phyloP scores from a whole-genome alignment of 768 basidiomycete species.

The Hygrophorus russula region DNA sequence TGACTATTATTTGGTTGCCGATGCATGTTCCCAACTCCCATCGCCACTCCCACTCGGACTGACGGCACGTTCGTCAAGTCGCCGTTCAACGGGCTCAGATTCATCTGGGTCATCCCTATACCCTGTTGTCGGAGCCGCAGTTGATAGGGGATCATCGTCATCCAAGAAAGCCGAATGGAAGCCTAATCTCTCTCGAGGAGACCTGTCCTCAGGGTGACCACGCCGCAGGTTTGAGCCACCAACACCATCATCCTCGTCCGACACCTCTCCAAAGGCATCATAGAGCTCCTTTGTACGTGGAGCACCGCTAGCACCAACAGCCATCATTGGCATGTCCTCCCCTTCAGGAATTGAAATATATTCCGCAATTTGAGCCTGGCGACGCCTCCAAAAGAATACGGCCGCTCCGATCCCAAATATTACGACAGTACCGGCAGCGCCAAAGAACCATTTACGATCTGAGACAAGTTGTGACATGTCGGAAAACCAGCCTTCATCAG shows the following conservation, averaged over 20 bases:
- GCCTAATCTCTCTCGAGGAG: constrained; percentile 28
- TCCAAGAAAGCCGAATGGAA: constrained; percentile 79
- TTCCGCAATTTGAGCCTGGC: constrained; percentile 28
- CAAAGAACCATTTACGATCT: constrained; percentile 84
- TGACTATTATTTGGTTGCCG: constrained; percentile 12
- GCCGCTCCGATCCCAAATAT: constrained; percentile 62
- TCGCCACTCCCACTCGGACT: constrained; percentile 40
- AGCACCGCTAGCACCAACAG: constrained; percentile 32
- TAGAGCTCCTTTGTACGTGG: constrained; percentile 82
- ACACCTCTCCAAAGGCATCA: constrained; percentile 89
- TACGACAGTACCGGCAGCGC: constrained; percentile 66
- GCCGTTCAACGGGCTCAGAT: constrained; percentile 8
- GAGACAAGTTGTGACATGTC: constrained; percentile 63
- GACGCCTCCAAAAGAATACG: constrained; percentile 74
- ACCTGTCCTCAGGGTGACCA: constrained; percentile 20
- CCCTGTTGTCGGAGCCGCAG: constrained; percentile 19
- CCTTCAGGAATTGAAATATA: constrained; percentile 53
- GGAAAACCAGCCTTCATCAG: constrained; percentile 80
- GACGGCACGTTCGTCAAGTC: constrained; percentile 12
- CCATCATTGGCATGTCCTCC: constrained; percentile 71
- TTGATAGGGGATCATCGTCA: constrained; percentile 49
- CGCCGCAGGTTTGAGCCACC: constrained; percentile 57
- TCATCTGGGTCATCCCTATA: constrained; percentile 50
- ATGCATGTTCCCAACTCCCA: constrained; percentile 69
- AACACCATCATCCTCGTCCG: constrained; percentile 70